A percentile compares a stretch with the other conserved stretches of the same genome.
phyloP scores from a whole-genome alignment of 106 monocot species.

The Dendrobium catenatum region DNA sequence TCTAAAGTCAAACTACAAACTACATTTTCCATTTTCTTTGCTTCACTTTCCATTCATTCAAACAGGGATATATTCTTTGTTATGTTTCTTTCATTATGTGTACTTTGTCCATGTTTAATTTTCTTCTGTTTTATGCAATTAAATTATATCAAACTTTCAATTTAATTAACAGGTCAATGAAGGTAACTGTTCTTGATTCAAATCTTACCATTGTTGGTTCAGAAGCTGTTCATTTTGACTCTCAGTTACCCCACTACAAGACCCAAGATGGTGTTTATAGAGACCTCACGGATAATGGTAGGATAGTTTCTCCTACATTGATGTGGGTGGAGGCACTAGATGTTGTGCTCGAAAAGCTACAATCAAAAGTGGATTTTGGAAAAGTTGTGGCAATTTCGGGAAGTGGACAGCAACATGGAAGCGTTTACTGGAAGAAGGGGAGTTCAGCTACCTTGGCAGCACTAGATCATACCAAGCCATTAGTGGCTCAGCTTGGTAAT shows the following conservation, averaged over 20 bases:
- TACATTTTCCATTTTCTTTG: background rate
- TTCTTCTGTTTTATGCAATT: background rate
- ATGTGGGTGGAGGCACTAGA: conserved; percentile 98
- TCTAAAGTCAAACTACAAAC: background rate
- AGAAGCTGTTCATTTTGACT: conserved; percentile 76
- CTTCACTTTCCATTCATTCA: background rate
- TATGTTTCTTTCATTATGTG: background rate
- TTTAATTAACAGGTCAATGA: conserved; percentile 59
- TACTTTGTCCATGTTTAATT: background rate
- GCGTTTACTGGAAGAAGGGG: conserved; percentile 94
- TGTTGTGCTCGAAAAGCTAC: conserved; percentile 58
- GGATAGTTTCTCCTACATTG: conserved; percentile 88
- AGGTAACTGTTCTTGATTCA: conserved; percentile 75
- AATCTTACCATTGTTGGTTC: conserved; percentile 57
- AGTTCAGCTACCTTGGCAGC: conserved; percentile 37
- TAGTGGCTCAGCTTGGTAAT: conserved; percentile 53
- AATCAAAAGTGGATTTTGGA: conserved; percentile 49
- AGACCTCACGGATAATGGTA: conserved; percentile 51
- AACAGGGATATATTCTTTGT: background rate
- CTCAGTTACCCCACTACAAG: conserved; percentile 80
- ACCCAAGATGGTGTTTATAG: conserved; percentile 94
- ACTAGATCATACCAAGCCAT: conserved; percentile 43
- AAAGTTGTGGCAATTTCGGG: conserved; percentile 79
- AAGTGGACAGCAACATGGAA: conserved; percentile 97
- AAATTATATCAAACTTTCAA: background rate